Evolutionary conservation across 441 rosid genomes (phyloP), one percentile per base, ranked within the genome.

Genomic region (Viola pubescens): DNA sequence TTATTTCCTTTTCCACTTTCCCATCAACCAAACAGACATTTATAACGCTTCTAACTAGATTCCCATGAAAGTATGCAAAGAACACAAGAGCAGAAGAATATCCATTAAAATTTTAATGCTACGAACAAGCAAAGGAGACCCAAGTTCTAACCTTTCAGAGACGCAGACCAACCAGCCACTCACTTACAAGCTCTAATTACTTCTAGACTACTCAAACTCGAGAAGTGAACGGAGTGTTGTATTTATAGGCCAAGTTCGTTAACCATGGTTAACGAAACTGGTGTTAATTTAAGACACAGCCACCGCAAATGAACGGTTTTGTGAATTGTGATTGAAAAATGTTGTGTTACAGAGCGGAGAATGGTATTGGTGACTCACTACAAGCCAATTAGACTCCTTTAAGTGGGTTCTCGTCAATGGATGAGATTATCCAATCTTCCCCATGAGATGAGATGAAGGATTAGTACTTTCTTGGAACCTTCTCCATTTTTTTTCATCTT

Each of bases 181-280:
- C 34, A 26, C 34, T 26, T 26, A 1, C 34, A 26, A 26, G 34
- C 34, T 26, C 34, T 26, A 26, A 26, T 10, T 0, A 2, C 62
- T 56, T 39, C 9, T 0, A 0, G 3, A 3, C 9, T 0, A 10
- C 44, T 4, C 9, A 12, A 1, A 2, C 2, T 1, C 34, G 34
- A 26, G 2, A 26, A 2, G 2, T 26, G 34, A 2, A 0, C 0
- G 34, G 34, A 2, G 34, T 1, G 34, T 12, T 13, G 7, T 48
- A 54, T 62, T 65, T 69, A 62, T 49, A 51, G 48, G 3, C 2
- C 0, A 1, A 5, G 14, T 1, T 4, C 3, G 4, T 40, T 62
- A 73, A 73, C 74, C 61, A 55, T 59, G 63, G 77, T 69, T 69
- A 64, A 54, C 41, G 9, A 26, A 26, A 26, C 34, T 26, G 34